Evolutionary conservation across 2,329 filamentous ascomycete species (phyloP), one percentile per base, ranked within the genome.

Genomic region (Thyridium curvatum): DNA sequence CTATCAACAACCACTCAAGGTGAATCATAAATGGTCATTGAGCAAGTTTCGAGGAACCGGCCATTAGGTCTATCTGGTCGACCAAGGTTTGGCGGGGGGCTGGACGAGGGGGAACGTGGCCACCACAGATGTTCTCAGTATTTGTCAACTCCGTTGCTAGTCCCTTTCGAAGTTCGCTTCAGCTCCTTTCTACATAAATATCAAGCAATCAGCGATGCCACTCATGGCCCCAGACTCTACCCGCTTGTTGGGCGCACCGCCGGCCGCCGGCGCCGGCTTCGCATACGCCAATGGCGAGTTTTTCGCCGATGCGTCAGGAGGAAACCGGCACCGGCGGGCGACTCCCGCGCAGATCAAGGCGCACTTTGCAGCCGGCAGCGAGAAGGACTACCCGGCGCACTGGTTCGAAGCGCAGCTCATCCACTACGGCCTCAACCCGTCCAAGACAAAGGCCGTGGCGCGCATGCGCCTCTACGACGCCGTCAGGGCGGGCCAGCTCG

Each of bases 321-420:
- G 62, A 18, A 66, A 70, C 35, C 62, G 58, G 3, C 69, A 74
- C 46, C 62, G 65, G 2, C 69, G 70, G 4, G 68, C 66, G 1
- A 63, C 62, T 1, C 26, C 55, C 3, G 47, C 58, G 1, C 69
- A 75, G 46, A 60, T 76, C 4, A 59, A 64, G 42, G 53, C 61
- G 3, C 60, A 69, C 35, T 69, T 73, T 44, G 64, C 69, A 33
- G 44, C 42, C 14, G 52, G 53, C 6, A 61, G 60, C 30, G 60
- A 46, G 30, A 63, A 60, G 32, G 73, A 80, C 47, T 68, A 67
- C 32, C 68, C 75, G 1, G 75, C 65, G 1, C 74, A 81, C 45
- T 83, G 72, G 71, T 82, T 77, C 41, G 69, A 77, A 44, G 76
- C 78, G 0, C 77, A 83, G 45, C 64, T 82, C 10, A 56, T 78